phyloP scores from a whole-genome alignment of 176 grass and related monocot species.

The Olyra latifolia region DNA sequence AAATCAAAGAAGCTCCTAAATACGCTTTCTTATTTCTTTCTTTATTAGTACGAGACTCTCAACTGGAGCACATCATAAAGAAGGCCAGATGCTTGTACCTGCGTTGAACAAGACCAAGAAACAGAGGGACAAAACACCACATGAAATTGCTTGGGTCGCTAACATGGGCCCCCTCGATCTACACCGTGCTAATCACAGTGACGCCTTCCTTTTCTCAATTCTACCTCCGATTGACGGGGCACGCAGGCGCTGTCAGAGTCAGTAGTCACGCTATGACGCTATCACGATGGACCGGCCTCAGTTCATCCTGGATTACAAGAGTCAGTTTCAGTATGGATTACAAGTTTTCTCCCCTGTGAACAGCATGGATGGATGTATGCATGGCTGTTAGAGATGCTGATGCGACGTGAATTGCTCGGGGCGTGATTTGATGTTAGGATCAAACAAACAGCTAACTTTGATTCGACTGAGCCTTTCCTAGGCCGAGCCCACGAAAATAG shows the following conservation, averaged over 20 bases:
- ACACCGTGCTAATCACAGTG: slow-evolving; percentile 33
- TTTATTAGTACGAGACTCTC: neutral
- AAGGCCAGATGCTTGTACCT: slow-evolving; percentile 37
- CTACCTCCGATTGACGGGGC: slow-evolving; percentile 36
- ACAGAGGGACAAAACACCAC: slow-evolving; percentile 40
- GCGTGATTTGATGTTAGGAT: neutral
- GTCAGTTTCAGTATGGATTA: slow-evolving; percentile 39
- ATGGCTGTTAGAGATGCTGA: slow-evolving; percentile 7
- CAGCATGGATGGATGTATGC: slow-evolving; percentile 19
- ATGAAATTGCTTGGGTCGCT: slow-evolving; percentile 41
- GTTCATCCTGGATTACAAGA: slow-evolving; percentile 44
- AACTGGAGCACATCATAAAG: neutral
- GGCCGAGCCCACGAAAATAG: neutral
- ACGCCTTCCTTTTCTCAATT: slow-evolving; percentile 30
- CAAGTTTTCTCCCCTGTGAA: neutral
- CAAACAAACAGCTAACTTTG: neutral
- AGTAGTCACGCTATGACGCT: slow-evolving; percentile 31
- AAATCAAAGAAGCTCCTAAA: neutral
- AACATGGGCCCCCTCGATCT: slow-evolving; percentile 28
- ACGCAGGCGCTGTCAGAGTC: slow-evolving; percentile 32
- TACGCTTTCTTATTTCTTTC: neutral
- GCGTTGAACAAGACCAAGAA: slow-evolving; percentile 38
- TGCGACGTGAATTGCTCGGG: neutral
- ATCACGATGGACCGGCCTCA: slow-evolving; percentile 10
- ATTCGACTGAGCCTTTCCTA: neutral